A percentile compares a stretch with the other conserved stretches of the same genome.
phyloP scores from a whole-genome alignment of 2,329 filamentous ascomycete species.

The Calonectria pseudoturangicola region DNA sequence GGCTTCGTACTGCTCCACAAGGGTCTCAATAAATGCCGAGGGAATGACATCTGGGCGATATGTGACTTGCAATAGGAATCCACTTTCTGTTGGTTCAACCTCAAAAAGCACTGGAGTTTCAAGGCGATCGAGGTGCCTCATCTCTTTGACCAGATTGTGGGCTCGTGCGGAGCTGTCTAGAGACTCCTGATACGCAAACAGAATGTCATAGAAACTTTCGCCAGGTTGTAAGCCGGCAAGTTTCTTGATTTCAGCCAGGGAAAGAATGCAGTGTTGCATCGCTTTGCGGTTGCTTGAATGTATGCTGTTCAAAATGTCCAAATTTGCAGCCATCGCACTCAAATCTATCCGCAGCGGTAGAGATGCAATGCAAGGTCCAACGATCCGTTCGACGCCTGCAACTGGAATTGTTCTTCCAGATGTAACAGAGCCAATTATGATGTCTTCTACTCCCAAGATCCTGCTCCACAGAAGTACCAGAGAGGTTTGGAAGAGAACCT shows the following conservation, averaged over 20 bases:
- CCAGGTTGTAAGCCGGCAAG: constrained; percentile 72
- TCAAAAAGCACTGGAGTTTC: constrained; percentile 87
- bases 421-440: constrained; percentile 85
- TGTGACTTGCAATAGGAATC: constrained; percentile 67
- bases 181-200: constrained; percentile 91
- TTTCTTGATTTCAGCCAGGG: constrained; percentile 82
- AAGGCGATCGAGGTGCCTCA: constrained; percentile 80
- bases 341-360: constrained; percentile 82
- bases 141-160: constrained; percentile 67
- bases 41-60: constrained; percentile 71
- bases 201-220: constrained; percentile 81
- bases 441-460: constrained; percentile 78
- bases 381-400: constrained; percentile 79
- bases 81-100: constrained; percentile 76
- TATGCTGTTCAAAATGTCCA: constrained; percentile 77
- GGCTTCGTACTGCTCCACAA: constrained; percentile 78
- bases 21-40: constrained; percentile 69
- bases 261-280: constrained; percentile 77
- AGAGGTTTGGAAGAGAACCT: constrained; percentile 85
- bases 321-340: constrained; percentile 67
- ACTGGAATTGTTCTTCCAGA: constrained; percentile 88
- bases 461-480: constrained; percentile 79
- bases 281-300: constrained; percentile 80
- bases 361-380: constrained; percentile 87
- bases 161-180: constrained; percentile 62